Conservation (phyloP, 164 flowering plant species). For the Aristolochia fimbriata region DNA sequence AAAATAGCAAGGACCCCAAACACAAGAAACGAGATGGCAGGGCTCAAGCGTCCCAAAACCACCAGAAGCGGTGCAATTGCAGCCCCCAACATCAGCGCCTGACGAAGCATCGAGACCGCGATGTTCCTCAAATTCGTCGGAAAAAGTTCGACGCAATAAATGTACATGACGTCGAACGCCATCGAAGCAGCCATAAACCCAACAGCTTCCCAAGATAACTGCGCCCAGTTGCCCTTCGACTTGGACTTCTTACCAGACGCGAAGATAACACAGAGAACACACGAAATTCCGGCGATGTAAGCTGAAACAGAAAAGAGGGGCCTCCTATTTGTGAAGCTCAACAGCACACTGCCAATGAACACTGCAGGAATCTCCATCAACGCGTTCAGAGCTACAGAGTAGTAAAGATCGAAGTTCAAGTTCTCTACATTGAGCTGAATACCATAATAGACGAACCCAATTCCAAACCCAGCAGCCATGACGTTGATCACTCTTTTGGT, state of each 20-base stretch:
- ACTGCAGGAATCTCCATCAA: constrained; percentile 60
- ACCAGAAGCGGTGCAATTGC: constrained; percentile 45
- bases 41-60: constrained; percentile 33
- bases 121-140: constrained; percentile 58
- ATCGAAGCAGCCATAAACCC: constrained; percentile 64
- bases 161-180: constrained; percentile 37
- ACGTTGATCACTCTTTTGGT: constrained; percentile 28
- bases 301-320: constrained; percentile 25
- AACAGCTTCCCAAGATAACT: constrained; percentile 31
- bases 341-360: constrained; percentile 32
- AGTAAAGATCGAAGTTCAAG: constrained; percentile 43
- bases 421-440: constrained; percentile 51
- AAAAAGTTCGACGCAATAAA: constrained; percentile 55
- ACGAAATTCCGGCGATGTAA: constrained; percentile 38
- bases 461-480: constrained; percentile 48
- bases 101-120: constrained; percentile 42
- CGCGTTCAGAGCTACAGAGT: constrained; percentile 42
- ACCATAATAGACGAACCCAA: constrained; percentile 60
- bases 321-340: constrained; percentile 34
- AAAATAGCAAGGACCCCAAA: constrained; percentile 34
- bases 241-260: constrained; percentile 5
- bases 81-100: constrained; percentile 53
- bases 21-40: constrained; percentile 34
- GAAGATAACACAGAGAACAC: constrained; percentile 36
- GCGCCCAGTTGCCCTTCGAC: constrained; percentile 24